phyloP scores from a whole-genome alignment of 2,329 filamentous ascomycete species.

The Aureobasidium sp. region DNA sequence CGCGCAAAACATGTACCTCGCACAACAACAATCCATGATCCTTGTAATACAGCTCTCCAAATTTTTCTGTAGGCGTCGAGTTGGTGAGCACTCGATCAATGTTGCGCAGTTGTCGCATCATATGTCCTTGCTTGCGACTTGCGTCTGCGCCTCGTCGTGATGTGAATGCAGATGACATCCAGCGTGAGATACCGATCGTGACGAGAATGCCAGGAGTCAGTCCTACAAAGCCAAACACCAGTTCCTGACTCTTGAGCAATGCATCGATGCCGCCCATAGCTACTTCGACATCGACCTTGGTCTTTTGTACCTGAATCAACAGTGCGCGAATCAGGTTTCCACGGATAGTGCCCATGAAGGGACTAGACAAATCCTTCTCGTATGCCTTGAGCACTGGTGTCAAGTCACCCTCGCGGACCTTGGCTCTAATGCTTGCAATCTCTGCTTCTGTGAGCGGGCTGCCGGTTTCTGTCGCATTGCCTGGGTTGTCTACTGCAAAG shows the following conservation, averaged over 20 bases:
- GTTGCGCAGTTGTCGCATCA: constrained; percentile 72
- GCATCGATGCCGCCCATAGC: constrained; percentile 94
- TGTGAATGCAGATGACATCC: constrained; percentile 61
- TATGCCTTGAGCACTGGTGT: constrained; percentile 88
- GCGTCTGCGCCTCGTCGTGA: constrained; percentile 60
- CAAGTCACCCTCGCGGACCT: constrained; percentile 84
- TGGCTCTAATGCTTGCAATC: constrained; percentile 64
- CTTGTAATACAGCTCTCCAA: constrained; percentile 76
- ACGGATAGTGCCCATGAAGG: constrained; percentile 71
- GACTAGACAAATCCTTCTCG: constrained; percentile 75
- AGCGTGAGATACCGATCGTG: constrained; percentile 63
- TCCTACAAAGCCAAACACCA: constrained; percentile 96
- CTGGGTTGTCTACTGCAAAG: constrained; percentile 77
- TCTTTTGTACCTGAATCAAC: constrained; percentile 96
- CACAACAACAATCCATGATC: constrained; percentile 86
- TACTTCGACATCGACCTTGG: constrained; percentile 94
- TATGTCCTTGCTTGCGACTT: constrained; percentile 58
- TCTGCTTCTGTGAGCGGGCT: constrained; percentile 53
- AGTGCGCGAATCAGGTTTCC: constrained; percentile 86
- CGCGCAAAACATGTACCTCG: constrained; percentile 76
- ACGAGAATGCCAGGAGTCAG: constrained; percentile 90
- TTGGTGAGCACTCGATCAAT: constrained; percentile 60
- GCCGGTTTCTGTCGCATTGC: constrained; percentile 41
- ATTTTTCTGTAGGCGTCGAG: constrained; percentile 49
- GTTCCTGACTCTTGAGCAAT: constrained; percentile 87